phyloP scores from a whole-genome alignment of 2,329 filamentous ascomycete species.

The Tympanopsis confertula region DNA sequence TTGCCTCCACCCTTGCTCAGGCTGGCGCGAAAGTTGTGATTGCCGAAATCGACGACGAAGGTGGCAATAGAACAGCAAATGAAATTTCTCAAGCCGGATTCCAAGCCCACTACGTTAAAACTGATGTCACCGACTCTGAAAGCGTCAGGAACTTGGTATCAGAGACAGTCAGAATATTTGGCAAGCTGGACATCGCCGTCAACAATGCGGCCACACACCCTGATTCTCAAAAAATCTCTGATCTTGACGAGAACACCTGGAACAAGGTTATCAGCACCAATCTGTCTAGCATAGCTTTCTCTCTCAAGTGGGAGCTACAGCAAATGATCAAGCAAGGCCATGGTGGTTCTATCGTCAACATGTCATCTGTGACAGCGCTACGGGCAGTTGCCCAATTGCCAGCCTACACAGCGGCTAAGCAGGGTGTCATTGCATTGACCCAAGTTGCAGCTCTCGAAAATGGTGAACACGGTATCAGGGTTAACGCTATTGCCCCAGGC shows the following conservation, averaged over 20 bases:
- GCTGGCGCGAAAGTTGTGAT: constrained; percentile 12
- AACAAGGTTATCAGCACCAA: constrained; percentile 22
- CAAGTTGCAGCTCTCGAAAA: constrained; percentile 21
- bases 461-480: constrained; percentile 17
- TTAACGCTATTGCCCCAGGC: constrained; percentile 17
- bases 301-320: constrained; percentile 24
- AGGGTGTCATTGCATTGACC: constrained; percentile 28
- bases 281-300: constrained; percentile 24
- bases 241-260: constrained; percentile 21
- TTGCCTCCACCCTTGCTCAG: constrained; percentile 11
- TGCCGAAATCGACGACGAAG: constrained; percentile 8
- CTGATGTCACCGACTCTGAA: constrained; percentile 14
- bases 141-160: constrained; percentile 16
- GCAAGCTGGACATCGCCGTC: constrained; percentile 26
- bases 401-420: constrained; percentile 28
- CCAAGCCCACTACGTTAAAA: constrained; percentile 10
- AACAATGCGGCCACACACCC: constrained; percentile 24
- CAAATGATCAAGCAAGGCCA: constrained; percentile 21
- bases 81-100: constrained; percentile 6
- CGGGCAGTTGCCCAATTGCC: constrained; percentile 18
- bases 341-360: constrained; percentile 23
- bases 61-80: constrained; percentile 6
- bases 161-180: constrained; percentile 18
- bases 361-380: constrained; percentile 23
- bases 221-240: constrained; percentile 12